Percentiles rank a stretch among this genome's conserved stretches.
Conservation (phyloP, 1,284 basidiomycete genomes). For the Ceratobasidium sp. region DNA sequence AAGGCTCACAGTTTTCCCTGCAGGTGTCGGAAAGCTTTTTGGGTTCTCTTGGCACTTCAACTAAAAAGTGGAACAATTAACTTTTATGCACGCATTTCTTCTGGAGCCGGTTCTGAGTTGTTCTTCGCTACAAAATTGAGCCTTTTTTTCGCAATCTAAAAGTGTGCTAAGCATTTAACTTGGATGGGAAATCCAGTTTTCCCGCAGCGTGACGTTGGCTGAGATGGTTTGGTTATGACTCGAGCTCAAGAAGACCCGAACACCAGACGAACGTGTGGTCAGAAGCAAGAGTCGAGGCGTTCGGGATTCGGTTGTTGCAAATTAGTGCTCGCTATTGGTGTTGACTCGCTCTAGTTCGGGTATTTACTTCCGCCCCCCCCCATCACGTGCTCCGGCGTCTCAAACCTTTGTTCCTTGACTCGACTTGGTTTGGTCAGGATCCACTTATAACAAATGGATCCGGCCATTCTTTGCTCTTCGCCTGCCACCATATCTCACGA, state of each 20-base stretch:
- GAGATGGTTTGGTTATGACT: too few species aligned
- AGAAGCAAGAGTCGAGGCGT: neutral
- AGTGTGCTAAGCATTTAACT: too few species aligned
- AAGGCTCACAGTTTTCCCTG: neutral
- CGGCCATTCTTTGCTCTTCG: neutral
- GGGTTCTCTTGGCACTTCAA: conserved; percentile 41
- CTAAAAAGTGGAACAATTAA: neutral
- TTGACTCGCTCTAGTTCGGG: neutral
- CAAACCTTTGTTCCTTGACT: neutral
- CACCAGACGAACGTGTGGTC: neutral
- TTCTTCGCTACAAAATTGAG: neutral
- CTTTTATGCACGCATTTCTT: neutral
- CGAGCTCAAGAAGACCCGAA: too few species aligned
- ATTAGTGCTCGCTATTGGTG: neutral
- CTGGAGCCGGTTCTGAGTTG: neutral
- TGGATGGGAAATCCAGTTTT: too few species aligned
- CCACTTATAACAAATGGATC: neutral
- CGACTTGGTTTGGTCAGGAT: neutral
- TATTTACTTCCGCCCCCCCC: neutral
- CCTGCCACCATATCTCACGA: conserved; percentile 1
- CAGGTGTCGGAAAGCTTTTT: conserved; percentile 34
- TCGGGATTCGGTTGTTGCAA: neutral
- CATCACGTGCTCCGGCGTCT: neutral
- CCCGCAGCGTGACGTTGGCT: too few species aligned
- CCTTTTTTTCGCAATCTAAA: neutral